Percentiles rank a stretch among this genome's conserved stretches.
Evolutionary conservation across 495 filamentous ascomycete genomes (phyloP).

Genomic region (Penicillium odoratum): DNA sequence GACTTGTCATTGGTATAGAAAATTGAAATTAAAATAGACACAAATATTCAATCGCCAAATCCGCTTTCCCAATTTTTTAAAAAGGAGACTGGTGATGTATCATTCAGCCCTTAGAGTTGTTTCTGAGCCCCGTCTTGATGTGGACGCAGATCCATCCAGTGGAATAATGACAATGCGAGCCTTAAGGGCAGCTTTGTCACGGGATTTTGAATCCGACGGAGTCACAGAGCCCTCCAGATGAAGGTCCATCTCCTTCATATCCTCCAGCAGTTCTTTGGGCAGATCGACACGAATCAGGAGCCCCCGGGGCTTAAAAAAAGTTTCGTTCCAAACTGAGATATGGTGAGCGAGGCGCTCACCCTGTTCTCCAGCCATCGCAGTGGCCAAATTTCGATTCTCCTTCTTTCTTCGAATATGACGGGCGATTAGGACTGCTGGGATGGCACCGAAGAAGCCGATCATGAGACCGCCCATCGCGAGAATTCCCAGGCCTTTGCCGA

Average conservation of each 20-base stretch:
- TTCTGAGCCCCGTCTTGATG: neutral
- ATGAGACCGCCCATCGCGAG: slow-evolving; percentile 37
- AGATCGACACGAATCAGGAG: slow-evolving; percentile 40
- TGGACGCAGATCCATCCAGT: slow-evolving; percentile 4
- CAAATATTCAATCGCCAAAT: neutral
- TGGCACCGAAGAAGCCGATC: slow-evolving; percentile 32
- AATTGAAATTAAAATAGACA: neutral
- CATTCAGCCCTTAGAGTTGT: neutral
- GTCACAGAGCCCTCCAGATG: neutral
- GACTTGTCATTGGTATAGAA: neutral
- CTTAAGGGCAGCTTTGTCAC: slow-evolving; percentile 24
- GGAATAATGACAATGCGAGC: slow-evolving; percentile 41
- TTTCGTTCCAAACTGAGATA: slow-evolving; percentile 36
- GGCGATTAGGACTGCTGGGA: slow-evolving; percentile 31
- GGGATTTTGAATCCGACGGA: slow-evolving; percentile 3
- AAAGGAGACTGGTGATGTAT: neutral
- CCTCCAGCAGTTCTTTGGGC: slow-evolving; percentile 30
- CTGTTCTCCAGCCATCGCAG: slow-evolving; percentile 16
- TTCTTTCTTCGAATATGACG: slow-evolving; percentile 18
- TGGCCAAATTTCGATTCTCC: slow-evolving; percentile 33
- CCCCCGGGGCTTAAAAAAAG: slow-evolving; percentile 32
- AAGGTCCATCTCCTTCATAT: slow-evolving; percentile 30
- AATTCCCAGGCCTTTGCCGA: slow-evolving; percentile 36
- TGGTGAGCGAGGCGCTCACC: slow-evolving; percentile 21
- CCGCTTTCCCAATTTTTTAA: too few relatives aligned